Evolutionary conservation across 371 early-diverging fungal species (phyloP).

Genomic region (Zancudomyces culisetae): DNA sequence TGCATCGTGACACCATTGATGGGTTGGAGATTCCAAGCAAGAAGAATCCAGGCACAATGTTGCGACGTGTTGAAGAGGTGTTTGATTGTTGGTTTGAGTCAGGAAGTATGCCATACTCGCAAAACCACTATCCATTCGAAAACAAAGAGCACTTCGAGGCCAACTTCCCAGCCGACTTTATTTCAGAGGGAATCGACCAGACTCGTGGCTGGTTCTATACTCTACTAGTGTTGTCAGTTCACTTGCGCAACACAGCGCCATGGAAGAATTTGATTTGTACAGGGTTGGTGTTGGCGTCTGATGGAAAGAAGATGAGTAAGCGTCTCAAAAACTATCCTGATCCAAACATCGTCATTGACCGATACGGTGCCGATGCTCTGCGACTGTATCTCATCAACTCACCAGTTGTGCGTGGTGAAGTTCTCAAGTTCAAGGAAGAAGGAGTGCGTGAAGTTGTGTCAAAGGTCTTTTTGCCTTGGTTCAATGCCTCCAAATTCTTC

Average conservation of each 20-base stretch:
- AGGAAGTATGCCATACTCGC: conserved; percentile 99
- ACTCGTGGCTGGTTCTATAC: conserved; percentile 99
- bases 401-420: conserved; percentile 98
- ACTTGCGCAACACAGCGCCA: conserved; percentile 94
- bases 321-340: conserved; percentile 99
- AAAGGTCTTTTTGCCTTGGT: conserved; percentile 97
- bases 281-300: conserved; percentile 95
- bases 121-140: conserved; percentile 99
- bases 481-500: conserved; percentile 97
- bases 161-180: conserved; percentile 99
- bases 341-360: conserved; percentile 68
- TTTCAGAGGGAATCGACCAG: conserved; percentile 99
- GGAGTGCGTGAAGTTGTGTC: conserved; percentile 95
- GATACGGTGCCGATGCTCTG: conserved; percentile 97
- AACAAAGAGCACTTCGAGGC: conserved; percentile 65
- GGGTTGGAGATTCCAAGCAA: conserved; percentile 91
- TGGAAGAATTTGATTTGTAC: conserved; percentile 99
- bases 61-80: conserved; percentile 93
- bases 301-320: conserved; percentile 99
- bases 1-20: conserved; percentile 98
- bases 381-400: conserved; percentile 97
- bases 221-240: conserved; percentile 94
- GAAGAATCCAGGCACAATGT: conserved; percentile 69
- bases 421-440: conserved; percentile 92
- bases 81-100: conserved; percentile 99